These are phyloP conservation scores for Colletotrichum liaoningense DNA, from an alignment of 2,329 filamentous ascomycete genomes.

Conservation along the genomic window DNA sequence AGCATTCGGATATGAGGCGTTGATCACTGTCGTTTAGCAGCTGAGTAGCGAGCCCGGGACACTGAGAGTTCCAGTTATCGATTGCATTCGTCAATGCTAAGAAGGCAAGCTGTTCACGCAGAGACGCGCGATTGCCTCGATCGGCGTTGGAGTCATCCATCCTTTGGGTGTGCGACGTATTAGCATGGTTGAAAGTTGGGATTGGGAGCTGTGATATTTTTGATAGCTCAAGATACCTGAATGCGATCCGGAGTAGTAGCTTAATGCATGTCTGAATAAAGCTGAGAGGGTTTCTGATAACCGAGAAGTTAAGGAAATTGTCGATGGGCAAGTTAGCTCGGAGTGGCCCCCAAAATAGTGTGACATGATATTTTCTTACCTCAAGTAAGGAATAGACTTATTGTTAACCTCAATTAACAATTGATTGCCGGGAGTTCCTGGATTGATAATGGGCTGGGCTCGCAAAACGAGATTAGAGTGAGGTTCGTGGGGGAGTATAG, in stretches of 20 bases:
- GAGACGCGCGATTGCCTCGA: background rate
- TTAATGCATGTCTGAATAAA: background rate
- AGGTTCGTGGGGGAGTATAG: background rate
- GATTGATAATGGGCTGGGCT: background rate
- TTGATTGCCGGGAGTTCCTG: no score
- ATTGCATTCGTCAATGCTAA: slow-evolving; percentile 20
- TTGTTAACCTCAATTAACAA: no score
- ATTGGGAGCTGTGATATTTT: background rate
- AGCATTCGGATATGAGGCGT: background rate
- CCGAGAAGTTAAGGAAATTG: background rate
- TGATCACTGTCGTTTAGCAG: slow-evolving; percentile 7
- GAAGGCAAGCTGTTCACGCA: slow-evolving; percentile 7
- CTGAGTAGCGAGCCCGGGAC: background rate
- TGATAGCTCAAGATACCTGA: background rate
- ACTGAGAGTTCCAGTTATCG: slow-evolving; percentile 4
- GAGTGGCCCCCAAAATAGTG: background rate
- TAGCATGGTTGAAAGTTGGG: background rate
- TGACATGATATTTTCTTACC: background rate
- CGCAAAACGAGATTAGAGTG: background rate
- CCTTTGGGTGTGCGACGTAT: background rate
- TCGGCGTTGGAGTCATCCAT: background rate
- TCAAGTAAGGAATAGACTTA: background rate
- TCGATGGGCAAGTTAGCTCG: background rate
- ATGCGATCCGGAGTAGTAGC: background rate
- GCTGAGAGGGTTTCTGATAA: background rate